Base-by-base conservation (phyloP, 2,329 filamentous ascomycete species). In the Microcyclospora tardicrescens region DNA sequence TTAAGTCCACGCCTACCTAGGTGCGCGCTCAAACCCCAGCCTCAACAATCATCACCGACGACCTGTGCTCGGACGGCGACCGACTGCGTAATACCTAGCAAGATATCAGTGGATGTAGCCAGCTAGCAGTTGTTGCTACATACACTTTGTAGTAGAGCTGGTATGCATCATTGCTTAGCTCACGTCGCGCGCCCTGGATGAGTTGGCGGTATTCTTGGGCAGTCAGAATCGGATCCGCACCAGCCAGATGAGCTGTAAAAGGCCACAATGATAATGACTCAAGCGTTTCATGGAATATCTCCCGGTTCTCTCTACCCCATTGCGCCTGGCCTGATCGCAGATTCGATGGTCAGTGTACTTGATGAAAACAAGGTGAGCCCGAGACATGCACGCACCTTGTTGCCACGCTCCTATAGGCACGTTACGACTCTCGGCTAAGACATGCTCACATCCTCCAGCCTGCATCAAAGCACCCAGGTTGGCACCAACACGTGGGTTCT, bases 401-500 rank as follows among this genome's bases (percentile, higher is more conserved):
- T 41, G 35, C 43, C 43, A 46, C 13, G 16, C 9, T 13, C 43
- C 43, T n/a, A 46, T 41, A 3, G 43, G 43, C 9, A 46, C 33
- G 6, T 24, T 28, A 12, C 32, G 19, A 6, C 32, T 28, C 10
- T 19, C 35, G 11, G 15, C 16, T 3, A 33, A 35, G 13, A 51
- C 36, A 31, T 42, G 12, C 11, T 44, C 39, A 34, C 52, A 51
- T 27, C 51, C 46, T 27, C 41, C 47, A 16, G 42, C 33, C 11
- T 24, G 29, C 45, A 55, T 46, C 13, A 45, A 35, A 16, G 36
- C 28, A 14, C 44, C 31, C 11, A 55, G 35, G 15, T 38, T 33
- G 13, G 33, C 37, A 3, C 46, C 50, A 5, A 52, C 36, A 2
- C 49, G 45, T 27, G 46, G 43, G 39, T 56, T 42, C 34, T 52